Percentiles rank a stretch among this genome's conserved stretches.
These are phyloP conservation scores for Cercospora citrullina DNA, from an alignment of 2,329 filamentous ascomycete genomes.

Conservation along the genomic window DNA sequence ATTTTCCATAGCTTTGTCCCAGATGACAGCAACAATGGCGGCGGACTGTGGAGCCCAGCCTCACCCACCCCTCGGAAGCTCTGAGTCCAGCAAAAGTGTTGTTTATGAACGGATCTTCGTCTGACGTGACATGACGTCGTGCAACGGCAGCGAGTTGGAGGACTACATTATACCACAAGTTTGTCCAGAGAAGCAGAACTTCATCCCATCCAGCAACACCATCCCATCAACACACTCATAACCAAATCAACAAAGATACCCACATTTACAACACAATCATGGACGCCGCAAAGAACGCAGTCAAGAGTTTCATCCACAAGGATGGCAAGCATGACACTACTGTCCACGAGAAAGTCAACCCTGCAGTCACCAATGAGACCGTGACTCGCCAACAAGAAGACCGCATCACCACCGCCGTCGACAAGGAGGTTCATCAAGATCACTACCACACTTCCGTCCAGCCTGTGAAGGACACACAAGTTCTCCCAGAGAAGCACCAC, in stretches of 20 bases:
- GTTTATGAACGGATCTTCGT: not conserved
- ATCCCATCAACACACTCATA: not conserved
- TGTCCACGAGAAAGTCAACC: constrained; percentile 64
- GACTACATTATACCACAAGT: not conserved
- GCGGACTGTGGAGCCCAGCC: constrained; percentile 7
- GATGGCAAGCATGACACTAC: constrained; percentile 69
- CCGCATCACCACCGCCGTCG: constrained; percentile 59
- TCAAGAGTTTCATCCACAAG: constrained; percentile 60
- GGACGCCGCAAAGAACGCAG: constrained; percentile 65
- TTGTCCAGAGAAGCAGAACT: not conserved
- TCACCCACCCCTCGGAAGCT: constrained; percentile 1
- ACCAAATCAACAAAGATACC: not conserved
- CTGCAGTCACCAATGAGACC: constrained; percentile 51
- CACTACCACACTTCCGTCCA: constrained; percentile 71
- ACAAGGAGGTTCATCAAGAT: constrained; percentile 70
- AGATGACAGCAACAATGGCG: constrained; percentile 2
- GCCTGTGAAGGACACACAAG: constrained; percentile 59
- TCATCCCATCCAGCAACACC: not conserved
- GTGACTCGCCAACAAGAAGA: constrained; percentile 56
- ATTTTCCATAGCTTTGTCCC: not conserved
- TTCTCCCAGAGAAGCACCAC: constrained; percentile 62
- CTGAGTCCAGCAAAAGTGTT: not conserved
- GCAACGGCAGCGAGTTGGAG: not conserved
- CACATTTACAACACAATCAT: constrained; percentile 45
- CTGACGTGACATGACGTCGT: constrained; percentile 18